Conservation (phyloP, 371 early-diverging fungal genomes). For the Circinella umbellata region DNA sequence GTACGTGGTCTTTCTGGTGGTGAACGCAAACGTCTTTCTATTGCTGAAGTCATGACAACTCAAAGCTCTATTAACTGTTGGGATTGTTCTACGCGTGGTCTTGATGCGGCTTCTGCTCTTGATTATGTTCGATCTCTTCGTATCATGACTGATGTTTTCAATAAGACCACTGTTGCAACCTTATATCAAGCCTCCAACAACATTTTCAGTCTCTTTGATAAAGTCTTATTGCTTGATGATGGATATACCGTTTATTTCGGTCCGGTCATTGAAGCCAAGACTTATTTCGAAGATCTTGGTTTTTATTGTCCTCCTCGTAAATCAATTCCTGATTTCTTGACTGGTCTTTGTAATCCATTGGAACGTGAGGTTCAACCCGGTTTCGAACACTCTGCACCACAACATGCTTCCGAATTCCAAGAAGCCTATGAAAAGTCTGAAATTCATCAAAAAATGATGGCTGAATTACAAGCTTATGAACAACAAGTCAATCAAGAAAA, state of each 20-base stretch:
- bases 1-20: conserved; percentile 87
- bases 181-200: conserved; percentile 76
- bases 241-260: conserved; percentile 81
- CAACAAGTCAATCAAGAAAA: conserved; percentile 25
- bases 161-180: conserved; percentile 67
- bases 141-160: conserved; percentile 65
- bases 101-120: conserved; percentile 90
- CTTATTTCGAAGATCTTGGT: conserved; percentile 72
- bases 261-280: conserved; percentile 62
- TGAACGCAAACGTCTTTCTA: conserved; percentile 87
- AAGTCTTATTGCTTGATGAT: conserved; percentile 68
- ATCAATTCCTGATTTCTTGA: conserved; percentile 74
- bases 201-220: conserved; percentile 80
- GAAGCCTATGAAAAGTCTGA: conserved; percentile 41
- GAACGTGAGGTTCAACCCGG: conserved; percentile 64
- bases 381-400: conserved; percentile 53
- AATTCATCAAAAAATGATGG: conserved; percentile 37
- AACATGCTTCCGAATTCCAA: conserved; percentile 53
- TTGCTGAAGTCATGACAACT: conserved; percentile 87
- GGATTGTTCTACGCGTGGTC: conserved; percentile 89
- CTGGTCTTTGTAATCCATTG: conserved; percentile 69
- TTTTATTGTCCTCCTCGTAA: conserved; percentile 73
- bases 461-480: conserved; percentile 48
- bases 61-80: conserved; percentile 76
- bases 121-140: conserved; percentile 75